These are phyloP conservation scores for Talaromyces sp. DNA, from an alignment of 2,329 filamentous ascomycete genomes.

Conservation along the genomic window DNA sequence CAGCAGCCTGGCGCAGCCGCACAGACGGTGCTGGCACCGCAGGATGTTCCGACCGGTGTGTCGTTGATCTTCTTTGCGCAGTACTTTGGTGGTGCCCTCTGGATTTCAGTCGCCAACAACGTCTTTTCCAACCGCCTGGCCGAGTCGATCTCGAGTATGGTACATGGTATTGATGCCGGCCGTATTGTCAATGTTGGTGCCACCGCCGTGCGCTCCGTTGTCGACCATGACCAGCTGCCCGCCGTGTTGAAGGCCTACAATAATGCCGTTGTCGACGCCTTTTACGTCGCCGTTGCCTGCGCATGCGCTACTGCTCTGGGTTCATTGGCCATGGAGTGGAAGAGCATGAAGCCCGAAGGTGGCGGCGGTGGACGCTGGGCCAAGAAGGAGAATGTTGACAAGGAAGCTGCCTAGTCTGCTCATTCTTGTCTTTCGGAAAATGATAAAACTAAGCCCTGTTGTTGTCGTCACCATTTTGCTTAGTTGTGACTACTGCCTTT, in stretches of 20 bases:
- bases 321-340: slow-evolving; percentile 22
- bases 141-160: neutral
- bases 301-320: slow-evolving; percentile 24
- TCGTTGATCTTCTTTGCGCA: slow-evolving; percentile 19
- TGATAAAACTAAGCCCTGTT: neutral
- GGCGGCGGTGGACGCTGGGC: neutral
- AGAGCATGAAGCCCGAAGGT: neutral
- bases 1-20: slow-evolving; percentile 14
- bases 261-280: neutral
- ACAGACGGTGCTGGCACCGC: slow-evolving; percentile 18
- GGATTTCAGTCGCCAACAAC: slow-evolving; percentile 24
- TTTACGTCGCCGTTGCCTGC: slow-evolving; percentile 2
- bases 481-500: neutral
- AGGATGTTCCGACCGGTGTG: slow-evolving; percentile 21
- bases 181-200: neutral
- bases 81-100: slow-evolving; percentile 22
- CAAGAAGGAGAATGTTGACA: neutral
- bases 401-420: neutral
- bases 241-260: slow-evolving; percentile 1
- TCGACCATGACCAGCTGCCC: neutral
- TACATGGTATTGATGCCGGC: slow-evolving; percentile 18
- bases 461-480: no score
- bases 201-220: neutral
- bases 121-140: slow-evolving; percentile 25
- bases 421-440: neutral